Base-by-base conservation (phyloP, 192 early-diverging fungal species). In the Umbelopsis vinacea region DNA sequence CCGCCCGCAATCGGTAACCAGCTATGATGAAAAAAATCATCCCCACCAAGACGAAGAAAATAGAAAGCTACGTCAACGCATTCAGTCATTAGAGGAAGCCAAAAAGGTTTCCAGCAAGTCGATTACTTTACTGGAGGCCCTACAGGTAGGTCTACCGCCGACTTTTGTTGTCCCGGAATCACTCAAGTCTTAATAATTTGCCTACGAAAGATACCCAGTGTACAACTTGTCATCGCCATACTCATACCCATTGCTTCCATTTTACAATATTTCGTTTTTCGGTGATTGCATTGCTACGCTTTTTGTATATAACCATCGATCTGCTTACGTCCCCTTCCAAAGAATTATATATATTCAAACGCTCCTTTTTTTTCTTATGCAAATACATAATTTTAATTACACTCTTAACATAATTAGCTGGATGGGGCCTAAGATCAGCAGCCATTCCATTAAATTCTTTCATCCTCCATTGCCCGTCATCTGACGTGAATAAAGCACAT, bases 221-320 rank as follows among this genome's bases (percentile, higher is more conserved):
- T 63, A 6, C 57, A 63, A n/a, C 26, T 63, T 5, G 2, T 63
- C 12, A 37, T 63, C 3, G 57, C 57, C 33, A 14, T 63, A 19
- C 11, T 63, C 57, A 63, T 63, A 63, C 57, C 57, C 29, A 37
- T 63, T 29, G 17, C 26, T 63, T 63, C 57, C 26, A 26, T 63
- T 37, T 17, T 63, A 11, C 57, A 63, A 63, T 63, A 63, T 63
- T 63, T 63, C 29, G 14, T 63, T 3, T 37, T 37, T 19, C 57
- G 26, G 33, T 63, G 26, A 35, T 7, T 26, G 12, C 54, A 22
- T 14, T n/a, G 12, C 57, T 21, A 50, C n/a, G 29, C 48, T 15
- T 21, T 15, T 50, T 50, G 48, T 50, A 50, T 15, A 50, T 50
- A 50, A 50, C 4, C 48, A 17, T 50, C 48, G 11, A 5, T 50